Evolutionary conservation across 768 basidiomycete species (phyloP).

Genomic region (Boletus reticulatus): DNA sequence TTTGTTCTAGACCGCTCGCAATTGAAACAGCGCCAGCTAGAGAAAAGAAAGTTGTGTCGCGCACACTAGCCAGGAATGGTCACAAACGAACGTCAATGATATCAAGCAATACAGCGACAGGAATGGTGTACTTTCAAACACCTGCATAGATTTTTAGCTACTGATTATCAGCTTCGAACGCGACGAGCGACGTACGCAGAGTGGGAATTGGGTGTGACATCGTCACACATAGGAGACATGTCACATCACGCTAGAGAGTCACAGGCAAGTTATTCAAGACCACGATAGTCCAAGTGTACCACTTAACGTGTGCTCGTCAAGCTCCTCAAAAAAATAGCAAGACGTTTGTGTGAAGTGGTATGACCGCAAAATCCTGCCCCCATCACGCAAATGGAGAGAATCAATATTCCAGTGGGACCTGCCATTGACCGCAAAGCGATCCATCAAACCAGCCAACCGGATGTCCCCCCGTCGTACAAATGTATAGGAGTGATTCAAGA

Average conservation of each 20-base stretch:
- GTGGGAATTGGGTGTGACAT: neutral
- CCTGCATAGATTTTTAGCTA: neutral
- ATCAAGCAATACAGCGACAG: neutral
- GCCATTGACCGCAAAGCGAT: neutral
- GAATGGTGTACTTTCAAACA: neutral
- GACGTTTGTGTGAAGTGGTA: constrained; percentile 25
- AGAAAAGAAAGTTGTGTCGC: neutral
- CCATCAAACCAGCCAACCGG: neutral
- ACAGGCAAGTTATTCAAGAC: constrained; percentile 30
- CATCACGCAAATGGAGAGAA: constrained; percentile 3
- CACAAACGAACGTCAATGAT: neutral
- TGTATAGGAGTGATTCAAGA: constrained; percentile 27
- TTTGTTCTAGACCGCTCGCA: constrained; percentile 4
- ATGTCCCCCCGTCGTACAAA: constrained; percentile 20
- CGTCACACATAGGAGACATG: constrained; percentile 25
- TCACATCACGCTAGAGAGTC: constrained; percentile 15
- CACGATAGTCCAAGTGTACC: constrained; percentile 20
- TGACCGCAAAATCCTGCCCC: constrained; percentile 4
- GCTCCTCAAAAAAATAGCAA: constrained; percentile 15
- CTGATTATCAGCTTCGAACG: neutral
- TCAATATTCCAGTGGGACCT: neutral
- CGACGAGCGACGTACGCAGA: neutral
- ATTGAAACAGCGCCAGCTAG: constrained; percentile 10
- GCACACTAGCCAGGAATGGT: neutral
- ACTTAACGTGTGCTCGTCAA: constrained; percentile 28